These are phyloP conservation scores for Solanum aculeatissimum DNA, from an alignment of 305 asterid genomes.

Conservation along the genomic window DNA sequence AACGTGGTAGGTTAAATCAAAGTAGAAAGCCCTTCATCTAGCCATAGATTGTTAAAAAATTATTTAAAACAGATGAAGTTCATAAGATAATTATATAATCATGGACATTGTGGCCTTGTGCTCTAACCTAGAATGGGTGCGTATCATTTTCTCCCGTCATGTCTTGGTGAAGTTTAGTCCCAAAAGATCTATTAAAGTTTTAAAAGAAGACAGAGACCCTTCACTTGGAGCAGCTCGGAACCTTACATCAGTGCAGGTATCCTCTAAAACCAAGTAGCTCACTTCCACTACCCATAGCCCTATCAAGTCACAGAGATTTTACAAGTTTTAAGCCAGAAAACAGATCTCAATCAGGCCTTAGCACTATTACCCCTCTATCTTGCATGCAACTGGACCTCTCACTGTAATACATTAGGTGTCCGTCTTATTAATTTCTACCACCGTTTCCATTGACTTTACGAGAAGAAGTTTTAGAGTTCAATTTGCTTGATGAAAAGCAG, in stretches of 20 bases:
- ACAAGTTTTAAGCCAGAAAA: background rate
- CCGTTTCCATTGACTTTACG: background rate
- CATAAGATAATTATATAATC: background rate
- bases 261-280: background rate
- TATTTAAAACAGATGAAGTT: background rate
- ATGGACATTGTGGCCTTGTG: background rate
- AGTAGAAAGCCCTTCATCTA: background rate
- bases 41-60: background rate
- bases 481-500: background rate
- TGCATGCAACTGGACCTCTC: background rate
- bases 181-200: background rate
- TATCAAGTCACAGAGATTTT: background rate
- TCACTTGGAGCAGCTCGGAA: background rate
- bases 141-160: background rate
- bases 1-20: background rate
- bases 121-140: background rate
- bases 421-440: background rate
- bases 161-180: background rate
- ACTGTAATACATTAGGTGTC: background rate
- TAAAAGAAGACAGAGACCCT: background rate
- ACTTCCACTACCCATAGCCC: background rate
- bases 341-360: background rate
- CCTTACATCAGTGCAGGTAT: background rate
- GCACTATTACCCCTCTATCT: background rate
- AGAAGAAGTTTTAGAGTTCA: background rate